Conservation (phyloP, 2,329 filamentous ascomycete genomes). For the Colletotrichum sansevieriae region DNA sequence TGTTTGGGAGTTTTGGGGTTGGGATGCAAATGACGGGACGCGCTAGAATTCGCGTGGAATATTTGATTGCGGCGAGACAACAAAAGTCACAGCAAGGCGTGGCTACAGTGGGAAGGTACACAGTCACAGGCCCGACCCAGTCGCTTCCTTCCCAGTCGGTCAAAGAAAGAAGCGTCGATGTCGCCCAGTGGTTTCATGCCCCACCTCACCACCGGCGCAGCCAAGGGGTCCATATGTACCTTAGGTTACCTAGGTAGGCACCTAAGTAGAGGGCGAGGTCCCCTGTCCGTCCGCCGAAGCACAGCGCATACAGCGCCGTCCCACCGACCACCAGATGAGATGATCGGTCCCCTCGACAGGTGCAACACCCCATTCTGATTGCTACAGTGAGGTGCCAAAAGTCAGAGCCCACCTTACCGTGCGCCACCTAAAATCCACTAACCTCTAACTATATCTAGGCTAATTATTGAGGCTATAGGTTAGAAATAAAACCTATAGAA, state of each 20-base stretch:
- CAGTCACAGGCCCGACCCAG: conserved; percentile 6
- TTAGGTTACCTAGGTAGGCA: too few species aligned
- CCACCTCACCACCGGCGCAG: conserved; percentile 29
- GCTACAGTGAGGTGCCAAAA: too few species aligned
- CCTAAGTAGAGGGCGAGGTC: conserved; percentile 6
- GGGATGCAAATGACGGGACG: conserved; percentile 40
- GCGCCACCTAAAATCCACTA: too few species aligned
- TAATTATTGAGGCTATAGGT: too few species aligned
- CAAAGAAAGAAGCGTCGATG: conserved; percentile 7
- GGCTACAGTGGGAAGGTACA: not conserved
- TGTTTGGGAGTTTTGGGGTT: conserved; percentile 33
- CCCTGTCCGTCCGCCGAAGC: conserved; percentile 27
- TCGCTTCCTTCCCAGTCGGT: not conserved
- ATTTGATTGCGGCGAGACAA: conserved; percentile 29
- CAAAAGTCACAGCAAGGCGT: conserved; percentile 14
- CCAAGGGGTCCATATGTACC: conserved; percentile 19
- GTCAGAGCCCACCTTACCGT: too few species aligned
- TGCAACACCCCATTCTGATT: too few species aligned
- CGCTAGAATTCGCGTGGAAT: conserved; percentile 42
- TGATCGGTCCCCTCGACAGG: too few species aligned
- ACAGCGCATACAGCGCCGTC: conserved; percentile 8
- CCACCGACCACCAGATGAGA: not conserved
- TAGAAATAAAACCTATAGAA: too few species aligned
- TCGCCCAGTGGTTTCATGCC: conserved; percentile 34
- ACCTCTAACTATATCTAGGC: too few species aligned